Evolutionary conservation across 179 eudicot genomes (phyloP), one percentile per base, ranked within the genome.

Genomic region (Corrigiola litoralis): DNA sequence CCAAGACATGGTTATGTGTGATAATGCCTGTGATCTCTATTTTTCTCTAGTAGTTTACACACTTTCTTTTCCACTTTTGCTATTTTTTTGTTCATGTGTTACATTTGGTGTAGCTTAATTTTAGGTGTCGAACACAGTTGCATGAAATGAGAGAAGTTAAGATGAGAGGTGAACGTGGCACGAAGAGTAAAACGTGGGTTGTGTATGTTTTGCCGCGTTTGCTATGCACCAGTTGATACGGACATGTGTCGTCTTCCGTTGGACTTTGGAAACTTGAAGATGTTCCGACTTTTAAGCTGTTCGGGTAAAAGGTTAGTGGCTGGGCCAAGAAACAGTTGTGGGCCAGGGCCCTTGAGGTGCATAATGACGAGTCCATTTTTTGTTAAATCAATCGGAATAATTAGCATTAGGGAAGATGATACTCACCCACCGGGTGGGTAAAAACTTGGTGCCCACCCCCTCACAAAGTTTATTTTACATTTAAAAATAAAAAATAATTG

Each of bases 1-100:
- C 66, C 73, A 48, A 25, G 79, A 75, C 75, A 69, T 60, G 10
- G 6, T 41, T 9, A n/a, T 21, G 13, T 1, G 2, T 2, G 21
- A 9, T 29, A 10, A 1, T 5, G 5, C 16, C 8, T 38, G 3
- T 11, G 3, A 12, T n/a, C 1, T 41, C 28, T 38, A 3, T 9
- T 20, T 55, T 8, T 25, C 11, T 48, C 20, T 28, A 42, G 34
- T n/a, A 0, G 12, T 5, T 2, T 28, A 24, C 14, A 6, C 6
- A 2, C 6, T 11, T 59, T 5, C 11, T 3, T 28, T 28, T 40
- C 4, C 12, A 5, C 9, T 41, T 60, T 25, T 2, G 3, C 28
- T n/a, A 25, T 8, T 5, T 41, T 16, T 5, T 24, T 0, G 13
- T 25, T 14, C 11, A 21, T 41, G 25, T 60, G 33, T 41, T 8